phyloP scores from a whole-genome alignment of 1,284 basidiomycete genomes.

The Leccinum pachyderme region DNA sequence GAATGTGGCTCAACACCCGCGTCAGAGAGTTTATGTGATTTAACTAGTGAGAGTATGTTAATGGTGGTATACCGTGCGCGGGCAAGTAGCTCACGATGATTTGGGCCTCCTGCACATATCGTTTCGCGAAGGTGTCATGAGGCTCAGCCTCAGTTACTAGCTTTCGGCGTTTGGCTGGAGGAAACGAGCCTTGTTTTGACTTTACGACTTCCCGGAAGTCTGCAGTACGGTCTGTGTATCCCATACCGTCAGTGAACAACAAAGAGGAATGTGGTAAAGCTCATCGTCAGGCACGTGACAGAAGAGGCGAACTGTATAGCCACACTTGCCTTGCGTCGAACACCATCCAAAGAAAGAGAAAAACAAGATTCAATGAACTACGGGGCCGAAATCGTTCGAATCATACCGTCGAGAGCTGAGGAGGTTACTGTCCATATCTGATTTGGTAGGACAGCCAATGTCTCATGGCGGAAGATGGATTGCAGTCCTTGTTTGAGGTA shows the following conservation, averaged over 20 bases:
- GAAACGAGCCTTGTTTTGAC: slow-evolving; percentile 42
- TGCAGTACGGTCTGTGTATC: slow-evolving; percentile 52
- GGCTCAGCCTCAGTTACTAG: slow-evolving; percentile 36
- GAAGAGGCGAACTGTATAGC: neutral
- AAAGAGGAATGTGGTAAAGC: neutral
- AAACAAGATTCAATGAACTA: neutral
- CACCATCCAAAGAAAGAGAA: neutral
- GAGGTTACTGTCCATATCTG: slow-evolving; percentile 5
- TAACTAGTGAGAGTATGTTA: slow-evolving; percentile 43
- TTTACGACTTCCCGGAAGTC: slow-evolving; percentile 56
- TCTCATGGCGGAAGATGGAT: slow-evolving; percentile 35
- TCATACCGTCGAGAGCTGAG: slow-evolving; percentile 13
- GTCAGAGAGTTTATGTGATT: slow-evolving; percentile 70
- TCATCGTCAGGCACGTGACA: slow-evolving; percentile 25
- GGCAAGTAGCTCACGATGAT: slow-evolving; percentile 53
- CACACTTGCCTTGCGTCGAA: neutral
- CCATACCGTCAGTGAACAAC: slow-evolving; percentile 37
- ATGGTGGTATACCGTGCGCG: neutral
- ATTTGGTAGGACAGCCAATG: slow-evolving; percentile 3
- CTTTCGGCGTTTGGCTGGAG: slow-evolving; percentile 54
- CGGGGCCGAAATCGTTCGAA: neutral
- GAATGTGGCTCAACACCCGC: slow-evolving; percentile 66
- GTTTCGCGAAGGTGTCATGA: slow-evolving; percentile 51
- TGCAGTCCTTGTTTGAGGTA: slow-evolving; percentile 74
- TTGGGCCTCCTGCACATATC: slow-evolving; percentile 72